Evolutionary conservation across 257 asterid genomes (phyloP).

Genomic region (Pogostemon cablin): DNA sequence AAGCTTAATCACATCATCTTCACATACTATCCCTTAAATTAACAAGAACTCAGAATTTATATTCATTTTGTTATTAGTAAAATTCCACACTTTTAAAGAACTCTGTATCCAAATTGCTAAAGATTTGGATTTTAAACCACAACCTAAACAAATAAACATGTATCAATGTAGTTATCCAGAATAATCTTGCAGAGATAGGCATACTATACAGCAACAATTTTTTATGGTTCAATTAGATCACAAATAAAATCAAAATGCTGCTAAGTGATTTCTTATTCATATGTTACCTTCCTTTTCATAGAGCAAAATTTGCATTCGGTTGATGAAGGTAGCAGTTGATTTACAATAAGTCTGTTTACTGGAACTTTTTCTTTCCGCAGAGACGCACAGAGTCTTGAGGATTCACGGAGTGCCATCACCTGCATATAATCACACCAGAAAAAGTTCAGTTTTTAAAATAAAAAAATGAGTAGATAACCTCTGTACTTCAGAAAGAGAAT

Average conservation of each 20-base stretch:
- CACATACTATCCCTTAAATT: neutral
- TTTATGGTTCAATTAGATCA: neutral
- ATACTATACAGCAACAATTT: neutral
- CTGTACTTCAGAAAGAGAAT: neutral
- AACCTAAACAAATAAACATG: neutral
- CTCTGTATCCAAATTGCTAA: too few relatives aligned
- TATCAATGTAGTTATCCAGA: neutral
- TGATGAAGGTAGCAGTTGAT: conserved; percentile 66
- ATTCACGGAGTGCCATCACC: conserved; percentile 83
- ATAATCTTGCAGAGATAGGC: neutral
- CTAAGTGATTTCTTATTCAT: conserved; percentile 18
- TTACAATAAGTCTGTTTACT: conserved; percentile 63
- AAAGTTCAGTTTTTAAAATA: conserved; percentile 5
- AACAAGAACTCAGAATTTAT: neutral
- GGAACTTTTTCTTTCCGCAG: conserved; percentile 72
- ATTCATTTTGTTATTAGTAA: neutral
- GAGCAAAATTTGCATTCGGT: conserved; percentile 81
- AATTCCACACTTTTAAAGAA: neutral
- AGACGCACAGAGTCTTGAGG: conserved; percentile 71
- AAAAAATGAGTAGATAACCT: neutral
- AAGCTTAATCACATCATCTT: neutral
- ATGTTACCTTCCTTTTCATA: conserved; percentile 64
- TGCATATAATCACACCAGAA: conserved; percentile 31
- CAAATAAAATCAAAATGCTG: neutral
- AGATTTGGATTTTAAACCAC: neutral